Evolutionary conservation across 1,284 basidiomycete species (phyloP), one percentile per base, ranked within the genome.

Genomic region (Inonotus obliquus): DNA sequence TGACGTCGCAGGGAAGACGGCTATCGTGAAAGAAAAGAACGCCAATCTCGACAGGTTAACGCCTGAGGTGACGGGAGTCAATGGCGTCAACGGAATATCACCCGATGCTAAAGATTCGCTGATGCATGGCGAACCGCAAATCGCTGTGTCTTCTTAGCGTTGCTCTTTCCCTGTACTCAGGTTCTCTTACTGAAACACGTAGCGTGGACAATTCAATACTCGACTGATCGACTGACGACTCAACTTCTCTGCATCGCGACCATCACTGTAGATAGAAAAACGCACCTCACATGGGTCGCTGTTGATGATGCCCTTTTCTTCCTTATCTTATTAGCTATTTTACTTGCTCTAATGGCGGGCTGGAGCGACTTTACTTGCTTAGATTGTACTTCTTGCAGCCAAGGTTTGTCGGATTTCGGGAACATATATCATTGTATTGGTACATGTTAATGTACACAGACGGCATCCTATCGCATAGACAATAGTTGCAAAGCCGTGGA

Each of bases 101-200:
- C 37, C 7, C 11, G 49, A 35, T 23, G 52, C 41, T 10, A 59
- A 53, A 14, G 57, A 63, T 17, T 44, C 44, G 25, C 47, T 63
- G 11, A 54, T 38, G n/a, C 35, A 59, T n/a, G 61, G 61, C 29
- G 57, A 63, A 32, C 35, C 47, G 10, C 56, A 62, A 27, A 39
- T 58, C 21, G 61, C 56, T 48, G 57, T 62, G 14, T 29, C 56
- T 19, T 11, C 48, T 29, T 62, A 48, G 25, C 47, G 29, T 11
- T 48, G 23, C 37, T 35, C 54, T 48, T 38, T 17, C 27, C 41
- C n/a, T 57, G 11, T 2, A 1, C 13, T n/a, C 38, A 21, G n/a
- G 41, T 21, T 44, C 41, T 7, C n/a, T 13, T 13, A 39, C 38
- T 13, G 38, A 39, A n/a, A n/a, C n/a, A n/a, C n/a, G n/a, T n/a